Conservation (phyloP, 352 stramenopile species). For the Pythium periplocum region DNA sequence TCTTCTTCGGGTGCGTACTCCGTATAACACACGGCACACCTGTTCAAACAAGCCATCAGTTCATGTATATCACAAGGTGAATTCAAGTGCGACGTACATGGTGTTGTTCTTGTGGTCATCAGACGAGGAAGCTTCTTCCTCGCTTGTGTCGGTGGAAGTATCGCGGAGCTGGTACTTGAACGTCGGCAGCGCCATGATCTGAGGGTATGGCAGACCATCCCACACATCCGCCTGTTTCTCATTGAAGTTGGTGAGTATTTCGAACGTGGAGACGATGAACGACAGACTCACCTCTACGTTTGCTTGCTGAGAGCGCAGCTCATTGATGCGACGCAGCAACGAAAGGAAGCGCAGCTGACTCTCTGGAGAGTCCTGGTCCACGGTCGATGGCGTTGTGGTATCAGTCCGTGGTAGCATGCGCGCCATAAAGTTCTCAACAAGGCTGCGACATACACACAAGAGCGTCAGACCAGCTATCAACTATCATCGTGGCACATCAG, state of each 20-base stretch:
- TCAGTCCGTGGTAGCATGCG: conserved; percentile 11
- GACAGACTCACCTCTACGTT: not conserved
- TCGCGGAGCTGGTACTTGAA: conserved; percentile 67
- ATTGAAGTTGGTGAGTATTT: not conserved
- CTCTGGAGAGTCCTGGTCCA: conserved; percentile 26
- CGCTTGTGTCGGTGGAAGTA: conserved; percentile 12
- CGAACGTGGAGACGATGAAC: not conserved
- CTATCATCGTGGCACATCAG: not conserved
- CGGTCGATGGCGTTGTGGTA: conserved; percentile 1
- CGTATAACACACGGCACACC: conserved; percentile 79
- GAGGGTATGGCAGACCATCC: conserved; percentile 75
- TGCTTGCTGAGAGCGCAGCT: conserved; percentile 77
- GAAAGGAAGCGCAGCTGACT: conserved; percentile 71
- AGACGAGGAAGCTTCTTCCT: conserved; percentile 3
- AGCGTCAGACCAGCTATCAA: not conserved
- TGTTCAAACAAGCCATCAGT: conserved; percentile 1
- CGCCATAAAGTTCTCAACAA: conserved; percentile 24
- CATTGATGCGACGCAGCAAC: conserved; percentile 74
- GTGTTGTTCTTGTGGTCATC: conserved; percentile 57
- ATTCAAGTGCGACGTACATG: conserved; percentile 15
- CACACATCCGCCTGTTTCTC: conserved; percentile 43
- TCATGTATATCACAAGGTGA: not conserved
- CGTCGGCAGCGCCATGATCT: conserved; percentile 75
- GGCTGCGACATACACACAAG: conserved; percentile 1
- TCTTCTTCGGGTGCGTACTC: conserved; percentile 76